Percentiles rank a stretch among this genome's conserved stretches.
These are phyloP conservation scores for Sechiopsis laciniata DNA, from an alignment of 306 rosid genomes.

Conservation along the genomic window DNA sequence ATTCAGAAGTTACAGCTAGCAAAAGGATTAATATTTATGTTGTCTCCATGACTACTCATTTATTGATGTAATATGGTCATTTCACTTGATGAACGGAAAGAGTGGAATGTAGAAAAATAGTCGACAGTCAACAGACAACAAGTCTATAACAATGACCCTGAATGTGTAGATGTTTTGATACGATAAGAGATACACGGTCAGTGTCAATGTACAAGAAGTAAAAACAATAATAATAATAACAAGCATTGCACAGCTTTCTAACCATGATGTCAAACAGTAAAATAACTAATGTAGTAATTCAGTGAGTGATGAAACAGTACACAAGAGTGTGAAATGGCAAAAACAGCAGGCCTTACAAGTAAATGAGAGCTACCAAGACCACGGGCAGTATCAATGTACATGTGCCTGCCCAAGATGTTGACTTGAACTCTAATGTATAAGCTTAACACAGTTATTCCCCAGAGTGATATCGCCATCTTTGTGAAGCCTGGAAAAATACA, in stretches of 20 bases:
- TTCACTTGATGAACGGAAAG: neutral
- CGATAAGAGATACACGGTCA: neutral
- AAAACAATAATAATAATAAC: neutral
- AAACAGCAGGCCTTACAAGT: constrained; percentile 39
- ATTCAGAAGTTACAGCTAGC: neutral
- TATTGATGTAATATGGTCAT: constrained; percentile 12
- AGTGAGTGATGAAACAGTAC: neutral
- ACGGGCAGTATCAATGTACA: constrained; percentile 81
- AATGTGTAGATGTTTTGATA: neutral
- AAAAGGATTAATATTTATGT: neutral
- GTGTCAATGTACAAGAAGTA: too few species aligned
- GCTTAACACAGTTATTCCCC: constrained; percentile 78
- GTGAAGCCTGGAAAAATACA: constrained; percentile 66
- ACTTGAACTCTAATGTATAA: constrained; percentile 90
- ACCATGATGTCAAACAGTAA: neutral
- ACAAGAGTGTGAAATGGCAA: constrained; percentile 16
- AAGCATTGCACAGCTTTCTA: too few species aligned
- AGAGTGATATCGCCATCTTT: constrained; percentile 66
- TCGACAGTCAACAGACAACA: neutral
- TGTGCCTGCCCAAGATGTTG: constrained; percentile 88
- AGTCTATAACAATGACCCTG: neutral
- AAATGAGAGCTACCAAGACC: constrained; percentile 52
- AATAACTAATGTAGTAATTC: neutral
- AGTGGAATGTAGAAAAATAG: neutral
- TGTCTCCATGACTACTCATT: neutral